Conservation (phyloP, 2,329 filamentous ascomycete species). For the Calonectria montana region DNA sequence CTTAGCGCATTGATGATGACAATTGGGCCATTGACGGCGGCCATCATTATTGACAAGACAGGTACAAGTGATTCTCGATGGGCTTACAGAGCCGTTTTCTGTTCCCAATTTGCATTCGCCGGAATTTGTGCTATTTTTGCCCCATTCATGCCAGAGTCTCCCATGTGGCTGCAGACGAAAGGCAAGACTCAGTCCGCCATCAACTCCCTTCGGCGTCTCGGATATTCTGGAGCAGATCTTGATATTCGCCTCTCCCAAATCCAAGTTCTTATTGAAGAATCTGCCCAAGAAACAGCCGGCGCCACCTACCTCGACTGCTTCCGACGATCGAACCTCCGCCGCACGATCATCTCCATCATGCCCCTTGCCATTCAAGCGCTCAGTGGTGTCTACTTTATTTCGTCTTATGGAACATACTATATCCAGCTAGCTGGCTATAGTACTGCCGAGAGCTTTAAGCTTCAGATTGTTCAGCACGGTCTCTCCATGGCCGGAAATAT, state of each 20-base stretch:
- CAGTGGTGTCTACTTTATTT: conserved; percentile 49
- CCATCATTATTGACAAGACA: conserved; percentile 47
- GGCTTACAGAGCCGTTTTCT: conserved; percentile 49
- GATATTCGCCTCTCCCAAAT: conserved; percentile 43
- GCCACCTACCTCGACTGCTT: conserved; percentile 55
- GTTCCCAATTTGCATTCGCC: conserved; percentile 48
- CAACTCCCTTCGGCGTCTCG: conserved; percentile 47
- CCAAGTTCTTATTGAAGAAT: conserved; percentile 46
- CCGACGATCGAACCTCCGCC: conserved; percentile 50
- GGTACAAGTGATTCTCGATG: conserved; percentile 42
- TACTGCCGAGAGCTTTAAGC: conserved; percentile 48
- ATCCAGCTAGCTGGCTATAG: conserved; percentile 54
- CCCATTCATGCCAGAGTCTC: conserved; percentile 56
- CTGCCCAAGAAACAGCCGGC: conserved; percentile 49
- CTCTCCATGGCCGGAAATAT: conserved; percentile 53
- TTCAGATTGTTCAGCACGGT: conserved; percentile 54
- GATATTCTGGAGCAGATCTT: conserved; percentile 39
- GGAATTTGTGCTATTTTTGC: conserved; percentile 43
- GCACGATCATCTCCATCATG: conserved; percentile 52
- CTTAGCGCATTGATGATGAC: conserved; percentile 44
- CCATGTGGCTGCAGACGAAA: conserved; percentile 52
- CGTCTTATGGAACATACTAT: conserved; percentile 55
- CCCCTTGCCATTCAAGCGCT: conserved; percentile 50
- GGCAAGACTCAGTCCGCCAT: conserved; percentile 49
- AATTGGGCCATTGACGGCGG: conserved; percentile 45